Percentiles rank a stretch among this genome's conserved stretches.
These are phyloP conservation scores for Rubroboletus satanas DNA, from an alignment of 768 basidiomycete genomes.

Conservation along the genomic window DNA sequence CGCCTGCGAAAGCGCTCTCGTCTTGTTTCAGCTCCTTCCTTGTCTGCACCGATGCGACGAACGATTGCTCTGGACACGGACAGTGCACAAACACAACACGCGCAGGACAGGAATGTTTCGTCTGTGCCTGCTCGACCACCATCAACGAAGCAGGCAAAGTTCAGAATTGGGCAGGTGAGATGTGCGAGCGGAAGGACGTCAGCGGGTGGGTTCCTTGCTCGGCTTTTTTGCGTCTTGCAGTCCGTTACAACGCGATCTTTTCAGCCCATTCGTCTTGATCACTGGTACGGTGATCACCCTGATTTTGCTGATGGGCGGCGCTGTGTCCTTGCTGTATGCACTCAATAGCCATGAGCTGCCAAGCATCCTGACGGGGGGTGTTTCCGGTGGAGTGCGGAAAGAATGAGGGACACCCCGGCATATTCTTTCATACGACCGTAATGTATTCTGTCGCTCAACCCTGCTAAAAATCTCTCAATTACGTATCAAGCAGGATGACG, in stretches of 20 bases:
- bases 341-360: conserved; percentile 64
- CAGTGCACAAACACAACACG: conserved; percentile 58
- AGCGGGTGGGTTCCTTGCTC: conserved; percentile 60
- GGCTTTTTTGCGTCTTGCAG: background rate
- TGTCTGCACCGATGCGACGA: conserved; percentile 59
- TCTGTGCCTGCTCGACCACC: conserved; percentile 45
- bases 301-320: conserved; percentile 61
- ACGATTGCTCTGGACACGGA: conserved; percentile 66
- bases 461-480: background rate
- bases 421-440: background rate
- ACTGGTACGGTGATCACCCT: conserved; percentile 64
- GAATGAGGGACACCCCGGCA: conserved; percentile 35
- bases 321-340: conserved; percentile 59
- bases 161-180: conserved; percentile 69
- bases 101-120: conserved; percentile 51
- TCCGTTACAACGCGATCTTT: background rate
- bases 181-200: conserved; percentile 75
- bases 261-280: conserved; percentile 71
- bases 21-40: conserved; percentile 57
- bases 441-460: conserved; percentile 3
- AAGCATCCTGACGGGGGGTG: conserved; percentile 66
- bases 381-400: conserved; percentile 45
- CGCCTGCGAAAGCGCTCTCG: conserved; percentile 56
- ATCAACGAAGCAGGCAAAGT: conserved; percentile 51
- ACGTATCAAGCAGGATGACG: too few species aligned